Evolutionary conservation across 257 asterid species (phyloP).

Genomic region (Nicotiana obtusifolia): DNA sequence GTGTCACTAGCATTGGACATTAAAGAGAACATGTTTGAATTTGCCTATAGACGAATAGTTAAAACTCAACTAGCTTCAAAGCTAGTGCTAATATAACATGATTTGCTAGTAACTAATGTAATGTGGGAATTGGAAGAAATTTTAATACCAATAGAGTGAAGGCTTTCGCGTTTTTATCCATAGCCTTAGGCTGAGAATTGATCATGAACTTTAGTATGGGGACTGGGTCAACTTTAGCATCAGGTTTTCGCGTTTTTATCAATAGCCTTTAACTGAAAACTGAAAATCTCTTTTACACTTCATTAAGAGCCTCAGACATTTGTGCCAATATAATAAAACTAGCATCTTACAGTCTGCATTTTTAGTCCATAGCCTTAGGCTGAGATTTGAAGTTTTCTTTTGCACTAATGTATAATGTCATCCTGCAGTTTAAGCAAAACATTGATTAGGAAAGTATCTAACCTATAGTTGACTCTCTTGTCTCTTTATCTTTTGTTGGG

Average conservation of each 20-base stretch:
- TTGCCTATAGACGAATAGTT: background rate
- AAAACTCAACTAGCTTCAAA: too few relatives aligned
- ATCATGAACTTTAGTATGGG: too few relatives aligned
- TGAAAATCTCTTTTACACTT: background rate
- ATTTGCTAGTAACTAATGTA: too few relatives aligned
- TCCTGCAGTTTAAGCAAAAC: slow-evolving; percentile 5
- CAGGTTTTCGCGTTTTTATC: background rate
- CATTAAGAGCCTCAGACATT: background rate
- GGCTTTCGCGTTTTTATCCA: too few relatives aligned
- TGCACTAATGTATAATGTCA: background rate
- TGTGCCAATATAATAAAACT: background rate
- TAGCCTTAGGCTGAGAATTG: too few relatives aligned
- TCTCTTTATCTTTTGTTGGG: background rate
- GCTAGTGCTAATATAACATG: too few relatives aligned
- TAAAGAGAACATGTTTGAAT: background rate
- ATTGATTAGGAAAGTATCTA: background rate
- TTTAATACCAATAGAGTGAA: too few relatives aligned
- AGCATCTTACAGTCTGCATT: background rate
- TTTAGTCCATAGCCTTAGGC: background rate
- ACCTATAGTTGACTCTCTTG: background rate
- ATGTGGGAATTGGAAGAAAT: too few relatives aligned
- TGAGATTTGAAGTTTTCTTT: background rate
- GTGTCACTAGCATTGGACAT: background rate
- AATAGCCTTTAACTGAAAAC: background rate
- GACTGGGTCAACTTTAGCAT: too few relatives aligned